Evolutionary conservation across 139 green algal species (phyloP).

Genomic region (Coelastrella sp.): DNA sequence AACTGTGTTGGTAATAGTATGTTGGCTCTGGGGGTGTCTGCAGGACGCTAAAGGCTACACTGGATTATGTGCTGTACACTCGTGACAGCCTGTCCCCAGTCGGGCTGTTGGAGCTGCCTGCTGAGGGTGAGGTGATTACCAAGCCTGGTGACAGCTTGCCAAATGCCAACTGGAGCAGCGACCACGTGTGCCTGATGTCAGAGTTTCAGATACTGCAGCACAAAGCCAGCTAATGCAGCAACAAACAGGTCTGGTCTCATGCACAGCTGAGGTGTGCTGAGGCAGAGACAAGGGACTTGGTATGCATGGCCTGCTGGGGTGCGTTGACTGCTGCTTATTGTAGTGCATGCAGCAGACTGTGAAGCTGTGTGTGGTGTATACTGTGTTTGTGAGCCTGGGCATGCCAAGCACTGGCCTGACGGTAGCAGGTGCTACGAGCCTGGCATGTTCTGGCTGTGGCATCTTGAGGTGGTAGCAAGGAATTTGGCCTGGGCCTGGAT

Average conservation of each 20-base stretch:
- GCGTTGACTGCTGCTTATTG: neutral
- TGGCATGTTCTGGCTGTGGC: too few relatives aligned
- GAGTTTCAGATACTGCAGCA: slow-evolving; percentile 84
- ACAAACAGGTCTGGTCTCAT: neutral
- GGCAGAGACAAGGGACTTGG: too few relatives aligned
- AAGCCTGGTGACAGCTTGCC: slow-evolving; percentile 78
- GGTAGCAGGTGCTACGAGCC: too few relatives aligned
- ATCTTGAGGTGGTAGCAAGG: too few relatives aligned
- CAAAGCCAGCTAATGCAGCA: slow-evolving; percentile 20
- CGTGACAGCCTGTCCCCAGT: slow-evolving; percentile 79
- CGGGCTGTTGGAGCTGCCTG: slow-evolving; percentile 90
- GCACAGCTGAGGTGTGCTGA: too few relatives aligned
- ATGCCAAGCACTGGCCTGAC: too few relatives aligned
- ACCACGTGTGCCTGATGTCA: slow-evolving; percentile 93
- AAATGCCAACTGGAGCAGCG: slow-evolving; percentile 87
- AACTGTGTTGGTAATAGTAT: neutral
- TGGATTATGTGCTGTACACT: slow-evolving; percentile 98
- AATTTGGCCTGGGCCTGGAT: too few relatives aligned
- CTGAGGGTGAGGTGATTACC: slow-evolving; percentile 74
- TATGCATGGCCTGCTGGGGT: neutral
- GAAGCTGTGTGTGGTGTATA: too few relatives aligned
- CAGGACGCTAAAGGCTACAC: slow-evolving; percentile 91
- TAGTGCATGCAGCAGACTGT: too few relatives aligned
- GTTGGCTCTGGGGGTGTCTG: neutral
- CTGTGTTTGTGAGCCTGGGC: too few relatives aligned